Percentiles rank a stretch among this genome's conserved stretches.
These are phyloP conservation scores for Musa beccarii DNA, from an alignment of 176 grass and related monocot genomes.

Conservation along the genomic window DNA sequence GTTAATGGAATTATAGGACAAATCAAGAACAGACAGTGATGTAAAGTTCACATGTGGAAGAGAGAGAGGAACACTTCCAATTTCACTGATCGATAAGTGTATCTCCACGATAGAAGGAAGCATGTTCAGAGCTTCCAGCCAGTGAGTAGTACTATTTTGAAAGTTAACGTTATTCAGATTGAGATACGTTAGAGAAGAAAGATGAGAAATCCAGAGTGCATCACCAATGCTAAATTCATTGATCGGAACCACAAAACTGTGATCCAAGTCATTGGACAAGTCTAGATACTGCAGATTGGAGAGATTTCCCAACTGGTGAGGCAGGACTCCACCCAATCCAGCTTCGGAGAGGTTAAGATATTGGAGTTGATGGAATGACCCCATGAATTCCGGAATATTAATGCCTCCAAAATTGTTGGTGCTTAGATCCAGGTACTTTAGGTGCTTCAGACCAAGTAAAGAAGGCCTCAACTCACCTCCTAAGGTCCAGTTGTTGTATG, in stretches of 20 bases:
- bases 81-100: no score
- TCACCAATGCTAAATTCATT: neutral
- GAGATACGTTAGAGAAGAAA: no score
- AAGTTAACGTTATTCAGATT: no score
- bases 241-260: no score
- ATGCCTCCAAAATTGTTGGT: neutral
- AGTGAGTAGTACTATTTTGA: no score
- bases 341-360: neutral
- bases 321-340: neutral
- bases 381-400: neutral
- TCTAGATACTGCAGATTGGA: constrained; percentile 1
- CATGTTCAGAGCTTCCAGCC: no score
- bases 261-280: neutral
- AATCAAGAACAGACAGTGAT: no score
- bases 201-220: no score
- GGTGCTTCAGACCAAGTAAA: neutral
- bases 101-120: no score
- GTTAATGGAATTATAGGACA: no score
- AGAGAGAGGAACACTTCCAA: no score
- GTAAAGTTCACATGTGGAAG: no score
- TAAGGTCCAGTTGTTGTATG: neutral
- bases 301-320: neutral
- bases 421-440: neutral
- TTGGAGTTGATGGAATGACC: neutral
- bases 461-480: neutral